Percentiles rank a stretch among this genome's conserved stretches.
Conservation (phyloP, 176 grass and related monocot species). For the Aegilops sharonensis region DNA sequence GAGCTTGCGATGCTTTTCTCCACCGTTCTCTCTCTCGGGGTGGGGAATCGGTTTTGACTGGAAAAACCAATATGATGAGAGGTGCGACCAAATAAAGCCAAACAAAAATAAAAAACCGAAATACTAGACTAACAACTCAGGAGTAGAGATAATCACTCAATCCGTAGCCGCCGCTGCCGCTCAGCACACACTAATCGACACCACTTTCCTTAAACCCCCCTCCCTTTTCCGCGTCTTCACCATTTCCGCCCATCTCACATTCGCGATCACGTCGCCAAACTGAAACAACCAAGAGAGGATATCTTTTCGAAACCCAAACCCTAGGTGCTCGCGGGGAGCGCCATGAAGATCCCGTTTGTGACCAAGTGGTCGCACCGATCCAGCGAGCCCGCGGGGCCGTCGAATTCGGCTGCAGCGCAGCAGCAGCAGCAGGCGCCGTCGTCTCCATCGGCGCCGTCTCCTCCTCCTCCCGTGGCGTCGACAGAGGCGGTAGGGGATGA, state of each 20-base stretch:
- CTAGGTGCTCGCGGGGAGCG: slow-evolving; percentile 18
- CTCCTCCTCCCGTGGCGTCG: not conserved
- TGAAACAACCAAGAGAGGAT: not conserved
- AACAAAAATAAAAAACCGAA: too few relatives aligned
- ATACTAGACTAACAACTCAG: too few relatives aligned
- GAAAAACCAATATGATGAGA: too few relatives aligned
- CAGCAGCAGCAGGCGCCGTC: not conserved
- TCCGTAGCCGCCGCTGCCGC: not conserved
- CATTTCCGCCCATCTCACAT: not conserved
- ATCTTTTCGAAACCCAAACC: slow-evolving; percentile 19
- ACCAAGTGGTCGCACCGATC: slow-evolving; percentile 73
- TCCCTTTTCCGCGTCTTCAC: slow-evolving; percentile 21
- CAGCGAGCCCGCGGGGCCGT: slow-evolving; percentile 47
- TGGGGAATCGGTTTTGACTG: too few relatives aligned
- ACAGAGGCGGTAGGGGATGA: slow-evolving; percentile 36
- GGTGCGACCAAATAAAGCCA: too few relatives aligned
- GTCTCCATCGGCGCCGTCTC: slow-evolving; percentile 12
- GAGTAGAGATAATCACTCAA: not conserved
- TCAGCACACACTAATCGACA: not conserved
- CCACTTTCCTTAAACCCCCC: slow-evolving; percentile 15
- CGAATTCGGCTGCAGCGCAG: not conserved
- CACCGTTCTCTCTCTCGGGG: too few relatives aligned
- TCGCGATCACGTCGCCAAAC: slow-evolving; percentile 13
- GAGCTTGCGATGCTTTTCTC: too few relatives aligned
- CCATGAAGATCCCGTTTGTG: slow-evolving; percentile 90